phyloP scores from a whole-genome alignment of 192 early-diverging fungal species.

The Coemansia sp. region DNA sequence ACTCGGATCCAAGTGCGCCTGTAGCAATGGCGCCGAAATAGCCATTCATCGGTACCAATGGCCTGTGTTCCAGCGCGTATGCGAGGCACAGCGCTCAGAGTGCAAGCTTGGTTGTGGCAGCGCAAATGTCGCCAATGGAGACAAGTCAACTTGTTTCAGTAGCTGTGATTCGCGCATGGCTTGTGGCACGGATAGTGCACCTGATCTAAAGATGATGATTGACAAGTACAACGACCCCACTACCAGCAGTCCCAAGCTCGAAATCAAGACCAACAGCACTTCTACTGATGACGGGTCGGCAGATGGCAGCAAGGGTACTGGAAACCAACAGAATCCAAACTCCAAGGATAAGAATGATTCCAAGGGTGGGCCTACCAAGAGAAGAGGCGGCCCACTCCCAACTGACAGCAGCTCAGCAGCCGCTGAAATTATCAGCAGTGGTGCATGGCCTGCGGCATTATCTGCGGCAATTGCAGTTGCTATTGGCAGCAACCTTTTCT shows the following conservation, averaged over 20 bases:
- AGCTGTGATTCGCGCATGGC: slow-evolving; percentile 45
- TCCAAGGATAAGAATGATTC: slow-evolving; percentile 27
- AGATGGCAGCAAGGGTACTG: not conserved
- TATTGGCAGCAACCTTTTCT: slow-evolving; percentile 12
- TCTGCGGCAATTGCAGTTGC: slow-evolving; percentile 20
- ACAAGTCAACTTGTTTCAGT: slow-evolving; percentile 46
- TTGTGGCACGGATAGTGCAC: slow-evolving; percentile 34
- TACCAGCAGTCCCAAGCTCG: slow-evolving; percentile 31
- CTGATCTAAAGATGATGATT: slow-evolving; percentile 52
- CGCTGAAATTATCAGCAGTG: not conserved
- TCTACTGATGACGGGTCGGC: not conserved
- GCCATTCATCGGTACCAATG: slow-evolving; percentile 52
- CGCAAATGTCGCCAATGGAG: slow-evolving; percentile 22
- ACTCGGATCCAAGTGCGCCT: slow-evolving; percentile 48
- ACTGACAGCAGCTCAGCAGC: slow-evolving; percentile 12
- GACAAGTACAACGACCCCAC: slow-evolving; percentile 49
- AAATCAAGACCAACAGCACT: slow-evolving; percentile 13
- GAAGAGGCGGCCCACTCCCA: slow-evolving; percentile 36
- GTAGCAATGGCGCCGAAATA: slow-evolving; percentile 49
- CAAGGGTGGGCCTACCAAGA: slow-evolving; percentile 29
- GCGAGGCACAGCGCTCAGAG: slow-evolving; percentile 46
- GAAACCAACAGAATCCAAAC: not conserved
- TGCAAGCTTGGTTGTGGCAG: slow-evolving; percentile 40
- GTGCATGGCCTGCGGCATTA: slow-evolving; percentile 5
- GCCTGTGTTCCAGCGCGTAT: slow-evolving; percentile 55